Base-by-base conservation (phyloP, 202 grass and related monocot genomes). In the Musa balbisiana region DNA sequence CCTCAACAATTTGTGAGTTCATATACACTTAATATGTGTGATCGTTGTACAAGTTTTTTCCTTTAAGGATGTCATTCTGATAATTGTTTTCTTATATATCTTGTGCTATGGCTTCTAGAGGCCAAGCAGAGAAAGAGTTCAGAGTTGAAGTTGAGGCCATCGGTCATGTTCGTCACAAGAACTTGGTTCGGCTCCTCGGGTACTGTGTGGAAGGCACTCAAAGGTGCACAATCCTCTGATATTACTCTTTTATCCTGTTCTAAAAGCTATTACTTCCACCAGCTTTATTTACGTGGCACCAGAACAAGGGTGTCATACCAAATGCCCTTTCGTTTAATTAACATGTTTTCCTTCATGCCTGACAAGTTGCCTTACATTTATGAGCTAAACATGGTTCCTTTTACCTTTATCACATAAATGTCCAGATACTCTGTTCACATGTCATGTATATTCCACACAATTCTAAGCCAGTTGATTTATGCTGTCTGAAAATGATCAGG, bases 101-200 rank as follows among this genome's bases (percentile, higher is more conserved):
- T 43, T 43, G 15, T 53, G 49, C 21, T 60, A 72, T 66, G 24
- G 43, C 50, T 69, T 87, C 78, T 67, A 93, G 90, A 80, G 93
- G 93, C 16, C 93, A 97, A 74, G 93, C 90, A 49, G 93, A 93
- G 79, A 92, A 86, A 82, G 93, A 97, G 85, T 93, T 97, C 80
- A 97, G 90, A 80, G 93, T 93, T 80, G 93, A 97, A 87, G 90
- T 97, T 65, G 90, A 97, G 80, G 93, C 93, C n/a, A 97, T 97
- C 10, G 93, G 93, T 81, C 91, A 97, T 87, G 93, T 97, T 51
- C 90, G 93, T 17, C 93, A 97, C 73, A 97, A 97, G 81, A 97
- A 97, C 87, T 80, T 97, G 69, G 93, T 97, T 69, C 82, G 90
- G 22, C 93, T 97, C 79, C 87, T 93, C 51, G 90, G 93, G 10